Evolutionary conservation across 2,329 filamentous ascomycete species (phyloP), one percentile per base, ranked within the genome.

Genomic region (Epichloe bromicola): DNA sequence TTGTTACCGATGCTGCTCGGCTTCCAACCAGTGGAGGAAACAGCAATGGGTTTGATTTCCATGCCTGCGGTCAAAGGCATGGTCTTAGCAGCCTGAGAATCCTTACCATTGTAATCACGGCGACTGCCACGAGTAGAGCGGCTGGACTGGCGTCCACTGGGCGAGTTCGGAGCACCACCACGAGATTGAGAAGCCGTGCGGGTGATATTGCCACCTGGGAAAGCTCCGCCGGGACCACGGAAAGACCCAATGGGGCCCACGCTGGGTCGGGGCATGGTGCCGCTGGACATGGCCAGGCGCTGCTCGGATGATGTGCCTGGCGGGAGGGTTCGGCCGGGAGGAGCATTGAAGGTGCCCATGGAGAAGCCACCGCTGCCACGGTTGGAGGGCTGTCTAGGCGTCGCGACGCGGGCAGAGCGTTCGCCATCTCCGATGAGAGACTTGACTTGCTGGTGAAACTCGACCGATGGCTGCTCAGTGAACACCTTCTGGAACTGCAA

Each of bases 401-500:
- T 73, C 68, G 85, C 67, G 67, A 82, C 55, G 3, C 59, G 57
- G 64, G 82, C 67, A 67, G 85, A 73, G 70, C 87, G 70, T 47
- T 74, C 69, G 53, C 79, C 82, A 57, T 95, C 90, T 52, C 91
- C 91, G 58, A 98, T 83, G 67, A 73, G 85, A 76, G 70, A 86
- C 83, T 78, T 91, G 77, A 98, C 83, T 63, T 93, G 90, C 57
- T 84, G 77, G 63, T 94, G 86, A 80, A 95, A 98, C 63, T 97
- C 91, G 42, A 90, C 69, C 1, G 89, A 95, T 14, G 93, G 93
- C 71, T 96, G 94, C 74, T 98, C 93, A 56, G 88, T 94, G 72
- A 96, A 98, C 19, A 95, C 88, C 60, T 80, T 80, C 71, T 96
- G 88, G 76, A 98, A 98, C 65, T 98, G 93, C 33, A 98, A 76